Evolutionary conservation across 495 filamentous ascomycete genomes (phyloP), one percentile per base, ranked within the genome.

Genomic region (Neurospora discreta): DNA sequence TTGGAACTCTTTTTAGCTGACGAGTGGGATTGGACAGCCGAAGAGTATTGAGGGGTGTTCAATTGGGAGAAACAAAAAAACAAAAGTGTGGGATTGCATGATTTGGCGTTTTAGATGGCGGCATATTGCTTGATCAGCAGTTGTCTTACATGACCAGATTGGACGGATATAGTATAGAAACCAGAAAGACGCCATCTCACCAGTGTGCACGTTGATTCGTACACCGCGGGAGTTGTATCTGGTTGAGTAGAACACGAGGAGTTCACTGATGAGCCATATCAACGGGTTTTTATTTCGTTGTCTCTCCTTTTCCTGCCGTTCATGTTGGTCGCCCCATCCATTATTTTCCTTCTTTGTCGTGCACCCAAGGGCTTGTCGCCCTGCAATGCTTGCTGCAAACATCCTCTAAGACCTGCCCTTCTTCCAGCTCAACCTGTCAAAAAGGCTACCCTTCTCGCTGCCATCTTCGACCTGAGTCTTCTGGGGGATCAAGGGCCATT

Each of bases 21-120:
- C 30, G 83, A 82, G 72, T 86, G 88, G 84, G 82, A 89, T 68
- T 91, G 89, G 89, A 85, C 86, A 11, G 81, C 84, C 0, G 84
- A 87, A 65, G 80, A 81, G 2, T 79, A 69, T 65, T 65, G 26
- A 65, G 3, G 1, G 20, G 20, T 46, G 20, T n/a, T 23, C 13
- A 20, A 13, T 9, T 46, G 44, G 44, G 44, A 20, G 44, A 52
- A 9, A 20, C 20, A 23, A 9, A 3, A 20, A 23, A 10, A 11
- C 13, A 23, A 15, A 23, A 16, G 15, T 16, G 15, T 30, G 9
- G 8, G 26, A n/a, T 65, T 33, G 26, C 52, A 60, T 60, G 23
- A 60, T 23, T 60, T 60, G 52, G 52, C 52, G 13, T 60, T 60
- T 18, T 33, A 60, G 26, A 60, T 26, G 52, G 26, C 10, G 20